Evolutionary conservation across 1,284 basidiomycete genomes (phyloP), one percentile per base, ranked within the genome.

Genomic region (Microbotryomycetes sp.): DNA sequence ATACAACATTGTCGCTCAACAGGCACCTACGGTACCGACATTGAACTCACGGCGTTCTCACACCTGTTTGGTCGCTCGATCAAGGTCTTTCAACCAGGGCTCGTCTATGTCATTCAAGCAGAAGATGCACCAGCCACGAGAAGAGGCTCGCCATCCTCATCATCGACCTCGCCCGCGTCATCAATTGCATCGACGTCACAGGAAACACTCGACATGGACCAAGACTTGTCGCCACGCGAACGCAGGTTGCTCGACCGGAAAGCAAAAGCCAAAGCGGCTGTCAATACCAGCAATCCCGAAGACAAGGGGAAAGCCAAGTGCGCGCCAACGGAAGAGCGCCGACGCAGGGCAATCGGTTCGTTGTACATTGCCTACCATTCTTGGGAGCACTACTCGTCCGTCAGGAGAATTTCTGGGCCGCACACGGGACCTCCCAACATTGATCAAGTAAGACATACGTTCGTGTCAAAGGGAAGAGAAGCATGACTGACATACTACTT

Each of bases 381-480:
- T 70, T 92, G 88, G 89, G 89, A 93, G 72, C 91, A 93, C 74
- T 93, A 92, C 73, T 91, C 88, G n/a, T 89, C 87, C 23, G 87
- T 93, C 56, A 86, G 90, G 45, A 91, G 88, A 73, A 76, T 91
- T 31, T 80, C 80, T n/a, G 90, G 90, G 3, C 91, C 91, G 0
- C 89, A 92, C 71, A 78, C 81, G 0, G 91, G 89, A 5, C 77
- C 86, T 4, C 90, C 91, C 3, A 77, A 79, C 57, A 83, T 91
- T 13, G 74, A 78, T 51, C 87, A 90, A 73, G 60, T 66, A 27
- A 7, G 65, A 45, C 7, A 26, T 41, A 18, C 23, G 0, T 6
- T 2, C 26, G 16, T 26, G 3, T 9, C 27, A 26, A 4, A 18
- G 0, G 13, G n/a, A 15, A 13, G 15, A 21, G 15, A 24, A 7